Percentiles rank a stretch among this genome's conserved stretches.
phyloP scores from a whole-genome alignment of 2,329 filamentous ascomycete genomes.

The Claviceps paspali region DNA sequence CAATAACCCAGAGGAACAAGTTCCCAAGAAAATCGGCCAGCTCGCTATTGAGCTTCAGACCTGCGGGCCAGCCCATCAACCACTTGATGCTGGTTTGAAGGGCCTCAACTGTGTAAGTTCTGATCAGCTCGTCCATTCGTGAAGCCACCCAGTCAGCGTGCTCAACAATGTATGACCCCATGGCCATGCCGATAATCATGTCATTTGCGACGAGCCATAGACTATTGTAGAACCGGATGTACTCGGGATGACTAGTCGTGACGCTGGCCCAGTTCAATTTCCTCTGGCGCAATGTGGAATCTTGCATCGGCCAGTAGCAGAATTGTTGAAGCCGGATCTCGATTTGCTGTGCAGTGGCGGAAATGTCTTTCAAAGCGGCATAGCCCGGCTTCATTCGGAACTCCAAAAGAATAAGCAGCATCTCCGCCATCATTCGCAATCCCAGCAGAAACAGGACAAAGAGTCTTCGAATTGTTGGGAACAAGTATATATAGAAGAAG shows the following conservation, averaged over 20 bases:
- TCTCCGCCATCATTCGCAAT: conserved; percentile 68
- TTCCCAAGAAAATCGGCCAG: conserved; percentile 88
- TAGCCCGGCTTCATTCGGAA: conserved; percentile 67
- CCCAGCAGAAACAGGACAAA: conserved; percentile 69
- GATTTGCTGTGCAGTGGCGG: conserved; percentile 90
- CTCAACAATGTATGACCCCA: conserved; percentile 94
- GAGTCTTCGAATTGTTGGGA: conserved; percentile 55
- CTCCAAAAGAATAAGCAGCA: conserved; percentile 64
- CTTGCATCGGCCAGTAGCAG: conserved; percentile 97
- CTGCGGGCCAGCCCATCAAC: conserved; percentile 92
- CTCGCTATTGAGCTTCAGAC: conserved; percentile 88
- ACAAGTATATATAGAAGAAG: conserved; percentile 57
- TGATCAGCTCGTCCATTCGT: conserved; percentile 61
- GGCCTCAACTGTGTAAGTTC: conserved; percentile 74
- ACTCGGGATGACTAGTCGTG: conserved; percentile 88
- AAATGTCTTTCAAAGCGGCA: conserved; percentile 85
- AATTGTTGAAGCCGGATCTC: conserved; percentile 96
- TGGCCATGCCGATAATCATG: conserved; percentile 91
- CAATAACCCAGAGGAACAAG: conserved; percentile 94
- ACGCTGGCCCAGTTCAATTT: conserved; percentile 93
- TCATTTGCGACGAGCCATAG: conserved; percentile 98
- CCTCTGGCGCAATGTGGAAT: conserved; percentile 74
- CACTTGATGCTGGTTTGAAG: conserved; percentile 80
- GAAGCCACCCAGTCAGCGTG: conserved; percentile 74
- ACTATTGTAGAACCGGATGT: conserved; percentile 98